Evolutionary conservation across 257 asterid genomes (phyloP).

Genomic region (Fraxinus excelsior): DNA sequence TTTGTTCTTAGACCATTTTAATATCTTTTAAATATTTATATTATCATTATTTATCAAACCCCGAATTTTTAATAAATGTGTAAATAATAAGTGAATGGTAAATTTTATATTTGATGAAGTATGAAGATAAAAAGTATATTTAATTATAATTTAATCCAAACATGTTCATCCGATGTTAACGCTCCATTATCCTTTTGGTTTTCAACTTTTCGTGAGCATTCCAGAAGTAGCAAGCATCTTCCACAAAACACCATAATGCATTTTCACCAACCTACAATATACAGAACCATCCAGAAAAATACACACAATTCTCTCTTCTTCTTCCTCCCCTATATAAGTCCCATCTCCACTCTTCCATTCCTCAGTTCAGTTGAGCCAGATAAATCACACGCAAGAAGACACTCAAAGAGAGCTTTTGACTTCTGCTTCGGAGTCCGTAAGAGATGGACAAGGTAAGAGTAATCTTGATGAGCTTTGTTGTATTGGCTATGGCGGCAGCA

Average conservation of each 20-base stretch:
- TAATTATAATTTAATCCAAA: too few relatives aligned
- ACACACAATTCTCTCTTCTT: not conserved
- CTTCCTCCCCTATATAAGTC: not conserved
- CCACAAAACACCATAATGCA: not conserved
- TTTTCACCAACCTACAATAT: not conserved
- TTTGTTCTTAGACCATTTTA: too few relatives aligned
- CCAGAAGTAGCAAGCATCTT: not conserved
- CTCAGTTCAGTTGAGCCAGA: not conserved
- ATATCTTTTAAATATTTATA: too few relatives aligned
- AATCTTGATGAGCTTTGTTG: not conserved
- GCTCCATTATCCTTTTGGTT: not conserved
- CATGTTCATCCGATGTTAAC: not conserved
- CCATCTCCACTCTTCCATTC: not conserved
- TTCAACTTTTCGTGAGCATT: not conserved
- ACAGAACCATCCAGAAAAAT: not conserved
- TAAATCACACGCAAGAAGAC: not conserved
- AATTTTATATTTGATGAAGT: too few relatives aligned
- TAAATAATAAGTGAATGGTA: too few relatives aligned
- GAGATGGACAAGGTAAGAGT: not conserved
- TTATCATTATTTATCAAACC: too few relatives aligned
- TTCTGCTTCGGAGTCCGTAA: not conserved
- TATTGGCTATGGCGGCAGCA: not conserved
- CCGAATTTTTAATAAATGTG: too few relatives aligned
- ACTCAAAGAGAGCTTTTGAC: not conserved
- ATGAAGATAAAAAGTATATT: too few relatives aligned